Evolutionary conservation across 1,284 basidiomycete genomes (phyloP), one percentile per base, ranked within the genome.

Genomic region (Trichosporon faecale): DNA sequence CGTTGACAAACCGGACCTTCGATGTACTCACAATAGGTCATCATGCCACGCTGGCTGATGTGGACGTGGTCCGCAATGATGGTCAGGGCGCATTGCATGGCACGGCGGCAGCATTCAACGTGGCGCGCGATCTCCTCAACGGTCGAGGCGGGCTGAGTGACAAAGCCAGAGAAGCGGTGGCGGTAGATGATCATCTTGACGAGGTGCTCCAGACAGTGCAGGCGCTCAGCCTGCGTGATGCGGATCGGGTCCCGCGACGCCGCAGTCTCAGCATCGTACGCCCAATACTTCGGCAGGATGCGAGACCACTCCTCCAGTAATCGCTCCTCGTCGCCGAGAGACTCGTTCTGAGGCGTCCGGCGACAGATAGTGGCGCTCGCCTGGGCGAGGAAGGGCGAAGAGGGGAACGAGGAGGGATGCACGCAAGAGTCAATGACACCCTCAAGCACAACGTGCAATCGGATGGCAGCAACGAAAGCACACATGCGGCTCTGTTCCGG

Each of bases 161-260:
- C 83, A 57, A 84, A 84, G 16, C 83, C 83, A 0, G 82, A 83
- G 79, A 85, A 85, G 14, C 83, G 77, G 76, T 85, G 84, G 69
- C 84, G 78, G 75, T 84, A 84, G 66, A 85, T 84, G 71, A 85
- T 83, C 87, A 95, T 88, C 72, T 92, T 86, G 70, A 92, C 90
- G 76, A 91, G 91, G 76, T 93, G 91, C 80, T 93, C 91, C 25
- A 91, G 87, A 75, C 92, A 94, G 76, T 93, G 89, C 66, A 95
- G 80, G 69, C 93, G 86, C 76, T 92, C 91, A 0, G 92, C 90
- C 83, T 95, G 93, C 1, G 93, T 95, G 69, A 95, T 86, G 18
- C 93, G 87, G 70, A 95, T 90, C 5, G 92, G 92, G 83, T 95
- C 93, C 23, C 91, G 89, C 76, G 90, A 91, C n/a, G 88, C 88